Evolutionary conservation across 2,329 filamentous ascomycete genomes (phyloP), one percentile per base, ranked within the genome.

Genomic region (Botryosphaeria agaves): DNA sequence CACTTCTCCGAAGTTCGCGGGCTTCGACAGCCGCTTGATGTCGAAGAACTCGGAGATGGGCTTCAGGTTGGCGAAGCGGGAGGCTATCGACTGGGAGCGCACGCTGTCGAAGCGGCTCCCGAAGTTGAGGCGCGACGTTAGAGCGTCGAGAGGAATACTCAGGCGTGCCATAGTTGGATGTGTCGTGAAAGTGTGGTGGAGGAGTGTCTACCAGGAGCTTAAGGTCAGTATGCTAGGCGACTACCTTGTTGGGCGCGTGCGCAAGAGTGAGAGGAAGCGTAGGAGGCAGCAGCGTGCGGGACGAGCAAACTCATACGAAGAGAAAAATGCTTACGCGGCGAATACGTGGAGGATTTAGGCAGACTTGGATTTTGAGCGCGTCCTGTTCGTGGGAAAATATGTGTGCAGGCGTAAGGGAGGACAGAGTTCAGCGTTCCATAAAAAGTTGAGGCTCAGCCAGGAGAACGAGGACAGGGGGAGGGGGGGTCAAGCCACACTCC

Each of bases 11-110:
- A 95, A 94, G 62, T 91, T 91, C 50, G 71, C 72, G 17, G 89
- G 89, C 64, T 95, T 98, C 41, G 83, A 92, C 33, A 98, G 48
- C 43, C 85, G 83, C 72, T 94, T 94, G 61, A 95, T 57, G 58
- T 95, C 85, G 56, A 94, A 69, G 61, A 98, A 98, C 59, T 98
- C 89, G 53, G 76, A 75, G 44, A 95, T 57, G 37, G 89, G 87
- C 36, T 76, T 79, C 49, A 98, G 69, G 60, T 94, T 95, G 56
- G 85, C 75, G 57, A 95, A 95, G 41, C 89, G 77, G 40, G 75
- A 71, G 35, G 70, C 70, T 36, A 95, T 53, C 19, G 81, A 79
- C 43, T 84, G 81, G 36, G 74, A 73, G 50, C 83, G 76, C 40
- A 94, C 66, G 50, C 76, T 73, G 44, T 81, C 72, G 61, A 95